phyloP scores from a whole-genome alignment of 768 basidiomycete genomes.

The Ramaria rubella region DNA sequence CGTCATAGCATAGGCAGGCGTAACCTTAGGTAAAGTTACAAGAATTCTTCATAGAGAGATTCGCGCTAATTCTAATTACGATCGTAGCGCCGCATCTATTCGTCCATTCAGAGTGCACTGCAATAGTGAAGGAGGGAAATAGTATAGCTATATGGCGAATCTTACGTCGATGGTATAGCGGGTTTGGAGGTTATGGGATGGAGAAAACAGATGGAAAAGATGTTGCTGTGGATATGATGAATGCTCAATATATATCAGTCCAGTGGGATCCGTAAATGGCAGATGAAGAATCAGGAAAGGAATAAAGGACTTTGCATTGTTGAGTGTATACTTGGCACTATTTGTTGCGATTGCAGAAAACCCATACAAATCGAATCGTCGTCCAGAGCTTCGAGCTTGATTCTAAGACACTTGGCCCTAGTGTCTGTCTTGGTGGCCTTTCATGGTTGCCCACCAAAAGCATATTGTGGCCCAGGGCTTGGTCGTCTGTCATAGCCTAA shows the following conservation, averaged over 20 bases:
- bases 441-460: conserved; percentile 28
- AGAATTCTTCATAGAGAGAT: too few relatives aligned
- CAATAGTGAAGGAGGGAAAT: not conserved
- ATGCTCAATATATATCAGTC: conserved; percentile 3
- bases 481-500: conserved; percentile 24
- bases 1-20: too few relatives aligned
- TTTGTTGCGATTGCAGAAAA: not conserved
- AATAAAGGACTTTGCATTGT: not conserved
- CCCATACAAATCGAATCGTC: too few relatives aligned
- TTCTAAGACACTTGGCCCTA: not conserved
- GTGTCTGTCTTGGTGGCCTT: not conserved
- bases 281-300: not conserved
- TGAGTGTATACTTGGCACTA: not conserved
- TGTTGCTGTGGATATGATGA: not conserved
- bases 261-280: not conserved
- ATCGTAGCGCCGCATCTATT: too few relatives aligned
- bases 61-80: too few relatives aligned
- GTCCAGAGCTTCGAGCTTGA: too few relatives aligned
- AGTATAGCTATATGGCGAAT: not conserved
- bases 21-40: too few relatives aligned
- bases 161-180: not conserved
- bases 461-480: conserved; percentile 43
- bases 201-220: not conserved
- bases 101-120: too few relatives aligned
- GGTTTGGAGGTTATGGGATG: not conserved